These are phyloP conservation scores for Emmonsia crescens DNA, from an alignment of 2,329 filamentous ascomycete genomes.

Conservation along the genomic window DNA sequence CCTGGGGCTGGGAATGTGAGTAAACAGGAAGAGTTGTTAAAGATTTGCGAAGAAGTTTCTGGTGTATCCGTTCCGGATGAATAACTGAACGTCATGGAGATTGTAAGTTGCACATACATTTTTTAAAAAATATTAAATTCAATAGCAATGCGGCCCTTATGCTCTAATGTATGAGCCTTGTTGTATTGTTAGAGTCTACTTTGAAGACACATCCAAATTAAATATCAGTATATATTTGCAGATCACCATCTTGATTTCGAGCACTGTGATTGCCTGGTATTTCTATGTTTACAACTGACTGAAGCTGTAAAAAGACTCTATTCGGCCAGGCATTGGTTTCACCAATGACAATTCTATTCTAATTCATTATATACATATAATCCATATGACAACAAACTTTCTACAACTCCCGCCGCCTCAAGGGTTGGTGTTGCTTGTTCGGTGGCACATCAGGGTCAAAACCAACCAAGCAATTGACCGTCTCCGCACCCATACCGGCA, in stretches of 20 bases:
- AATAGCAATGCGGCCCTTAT: neutral
- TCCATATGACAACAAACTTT: neutral
- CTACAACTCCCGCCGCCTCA: neutral
- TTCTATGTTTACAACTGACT: neutral
- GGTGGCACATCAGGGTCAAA: constrained; percentile 17
- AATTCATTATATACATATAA: neutral
- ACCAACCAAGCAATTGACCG: constrained; percentile 27
- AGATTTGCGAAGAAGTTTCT: constrained; percentile 19
- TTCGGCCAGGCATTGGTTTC: neutral
- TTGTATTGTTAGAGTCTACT: neutral
- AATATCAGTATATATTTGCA: too few relatives aligned
- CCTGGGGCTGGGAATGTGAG: constrained; percentile 18
- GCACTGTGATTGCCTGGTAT: neutral
- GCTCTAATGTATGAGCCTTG: neutral
- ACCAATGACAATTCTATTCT: neutral
- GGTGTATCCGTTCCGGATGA: constrained; percentile 12
- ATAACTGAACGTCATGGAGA: neutral
- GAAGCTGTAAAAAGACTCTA: neutral
- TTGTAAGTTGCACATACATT: neutral
- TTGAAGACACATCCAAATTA: neutral
- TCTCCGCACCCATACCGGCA: constrained; percentile 22
- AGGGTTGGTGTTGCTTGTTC: neutral
- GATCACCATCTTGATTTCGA: neutral
- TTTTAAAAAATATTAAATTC: too few relatives aligned
- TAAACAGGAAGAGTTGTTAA: constrained; percentile 22